Percentiles rank a stretch among this genome's conserved stretches.
Evolutionary conservation across 179 eudicot species (phyloP).

Genomic region (Beta macrorhiza): DNA sequence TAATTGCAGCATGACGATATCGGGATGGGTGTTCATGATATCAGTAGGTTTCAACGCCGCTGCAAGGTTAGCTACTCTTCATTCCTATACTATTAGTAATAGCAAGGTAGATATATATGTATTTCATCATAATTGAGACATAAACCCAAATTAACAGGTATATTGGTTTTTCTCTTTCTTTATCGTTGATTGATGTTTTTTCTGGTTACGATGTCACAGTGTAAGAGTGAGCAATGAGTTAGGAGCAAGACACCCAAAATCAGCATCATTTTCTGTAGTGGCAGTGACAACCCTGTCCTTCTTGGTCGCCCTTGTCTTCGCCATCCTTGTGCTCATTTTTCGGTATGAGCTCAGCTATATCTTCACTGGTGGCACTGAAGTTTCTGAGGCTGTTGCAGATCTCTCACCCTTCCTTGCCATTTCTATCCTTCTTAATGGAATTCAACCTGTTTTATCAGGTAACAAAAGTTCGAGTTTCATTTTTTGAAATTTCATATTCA

Average conservation of each 20-base stretch:
- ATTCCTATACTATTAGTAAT: neutral
- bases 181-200: neutral
- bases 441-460: constrained; percentile 53
- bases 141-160: neutral
- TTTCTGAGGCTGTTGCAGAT: constrained; percentile 49
- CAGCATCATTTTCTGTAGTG: constrained; percentile 51
- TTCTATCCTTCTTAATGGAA: constrained; percentile 43
- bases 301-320: constrained; percentile 31
- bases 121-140: neutral
- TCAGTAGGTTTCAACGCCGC: constrained; percentile 59
- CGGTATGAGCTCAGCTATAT: constrained; percentile 46
- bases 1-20: constrained; percentile 42
- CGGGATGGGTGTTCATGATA: constrained; percentile 58
- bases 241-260: constrained; percentile 56
- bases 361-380: constrained; percentile 46
- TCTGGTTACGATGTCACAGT: constrained; percentile 25
- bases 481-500: neutral
- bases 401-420: constrained; percentile 48
- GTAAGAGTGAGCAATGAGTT: constrained; percentile 62
- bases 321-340: constrained; percentile 38
- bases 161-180: too few species aligned
- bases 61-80: constrained; percentile 39
- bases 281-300: constrained; percentile 39
- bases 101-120: too few species aligned
- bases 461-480: neutral